Conservation (phyloP, 2,329 filamentous ascomycete genomes). For the Pestalotiopsis sp. region DNA sequence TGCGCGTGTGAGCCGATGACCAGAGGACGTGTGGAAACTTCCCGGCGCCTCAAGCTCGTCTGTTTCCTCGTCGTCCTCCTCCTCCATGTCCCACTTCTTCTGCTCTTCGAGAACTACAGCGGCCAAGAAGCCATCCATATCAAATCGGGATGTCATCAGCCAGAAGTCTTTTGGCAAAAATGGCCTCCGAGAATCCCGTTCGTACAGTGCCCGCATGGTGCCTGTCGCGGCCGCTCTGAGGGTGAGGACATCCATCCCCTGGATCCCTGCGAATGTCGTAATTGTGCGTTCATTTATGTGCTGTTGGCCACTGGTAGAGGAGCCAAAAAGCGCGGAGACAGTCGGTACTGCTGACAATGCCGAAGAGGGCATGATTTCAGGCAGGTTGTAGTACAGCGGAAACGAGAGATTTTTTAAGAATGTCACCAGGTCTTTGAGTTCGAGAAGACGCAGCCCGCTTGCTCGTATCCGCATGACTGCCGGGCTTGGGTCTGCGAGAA, state of each 20-base stretch:
- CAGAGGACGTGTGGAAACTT: slow-evolving; percentile 43
- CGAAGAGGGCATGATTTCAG: slow-evolving; percentile 51
- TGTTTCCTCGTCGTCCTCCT: slow-evolving; percentile 58
- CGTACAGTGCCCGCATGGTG: slow-evolving; percentile 85
- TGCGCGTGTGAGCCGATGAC: slow-evolving; percentile 63
- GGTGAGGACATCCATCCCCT: slow-evolving; percentile 76
- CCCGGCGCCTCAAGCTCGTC: slow-evolving; percentile 25
- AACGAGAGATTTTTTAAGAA: slow-evolving; percentile 94
- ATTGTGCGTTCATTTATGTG: slow-evolving; percentile 17
- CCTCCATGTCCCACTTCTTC: slow-evolving; percentile 68
- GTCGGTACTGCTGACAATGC: slow-evolving; percentile 23
- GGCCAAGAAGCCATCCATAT: slow-evolving; percentile 85
- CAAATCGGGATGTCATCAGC: slow-evolving; percentile 87
- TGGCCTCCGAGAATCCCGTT: slow-evolving; percentile 84
- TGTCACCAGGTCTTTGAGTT: slow-evolving; percentile 73
- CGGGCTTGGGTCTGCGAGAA: slow-evolving; percentile 37
- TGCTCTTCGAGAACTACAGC: slow-evolving; percentile 90
- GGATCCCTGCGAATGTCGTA: slow-evolving; percentile 46
- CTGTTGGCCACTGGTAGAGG: slow-evolving; percentile 15
- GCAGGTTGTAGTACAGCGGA: slow-evolving; percentile 81
- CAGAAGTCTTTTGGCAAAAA: slow-evolving; percentile 87
- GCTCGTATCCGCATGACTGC: slow-evolving; percentile 53
- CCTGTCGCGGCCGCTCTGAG: slow-evolving; percentile 80
- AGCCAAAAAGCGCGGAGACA: slow-evolving; percentile 15
- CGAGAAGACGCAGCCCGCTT: slow-evolving; percentile 70